These are phyloP conservation scores for Flaveria floridana DNA, from an alignment of 140 eudicot species.

Conservation along the genomic window DNA sequence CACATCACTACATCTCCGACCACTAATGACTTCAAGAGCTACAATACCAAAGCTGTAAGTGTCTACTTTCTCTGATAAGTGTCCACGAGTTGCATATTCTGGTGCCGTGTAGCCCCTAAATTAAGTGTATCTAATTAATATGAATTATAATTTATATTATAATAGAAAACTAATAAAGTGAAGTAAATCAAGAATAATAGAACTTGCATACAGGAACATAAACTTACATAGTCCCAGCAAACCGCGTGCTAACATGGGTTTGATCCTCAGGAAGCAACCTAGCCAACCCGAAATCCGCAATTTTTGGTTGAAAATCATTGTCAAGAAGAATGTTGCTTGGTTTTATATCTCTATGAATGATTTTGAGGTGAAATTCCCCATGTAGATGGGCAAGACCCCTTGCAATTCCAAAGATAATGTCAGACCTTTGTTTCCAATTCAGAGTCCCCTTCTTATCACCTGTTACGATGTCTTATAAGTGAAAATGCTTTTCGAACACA, in stretches of 20 bases:
- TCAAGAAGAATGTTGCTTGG: conserved; percentile 44
- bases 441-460: conserved; percentile 41
- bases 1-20: conserved; percentile 45
- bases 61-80: conserved; percentile 59
- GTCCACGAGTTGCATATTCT: conserved; percentile 58
- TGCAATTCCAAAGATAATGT: conserved; percentile 35
- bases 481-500: background rate
- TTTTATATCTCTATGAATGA: conserved; percentile 45
- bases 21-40: conserved; percentile 55
- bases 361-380: conserved; percentile 34
- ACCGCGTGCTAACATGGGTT: conserved; percentile 38
- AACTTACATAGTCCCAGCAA: conserved; percentile 49
- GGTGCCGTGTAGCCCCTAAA: conserved; percentile 49
- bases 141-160: background rate
- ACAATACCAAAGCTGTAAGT: conserved; percentile 59
- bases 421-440: conserved; percentile 34
- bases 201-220: background rate
- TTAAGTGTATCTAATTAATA: background rate
- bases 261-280: conserved; percentile 35
- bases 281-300: conserved; percentile 45
- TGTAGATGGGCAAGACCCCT: conserved; percentile 42
- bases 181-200: background rate
- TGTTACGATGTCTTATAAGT: background rate
- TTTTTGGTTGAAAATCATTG: conserved; percentile 40
- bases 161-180: background rate